A percentile compares a stretch with the other conserved stretches of the same genome.
These are phyloP conservation scores for Stipa capillata DNA, from an alignment of 176 grass and related monocot genomes.

Conservation along the genomic window DNA sequence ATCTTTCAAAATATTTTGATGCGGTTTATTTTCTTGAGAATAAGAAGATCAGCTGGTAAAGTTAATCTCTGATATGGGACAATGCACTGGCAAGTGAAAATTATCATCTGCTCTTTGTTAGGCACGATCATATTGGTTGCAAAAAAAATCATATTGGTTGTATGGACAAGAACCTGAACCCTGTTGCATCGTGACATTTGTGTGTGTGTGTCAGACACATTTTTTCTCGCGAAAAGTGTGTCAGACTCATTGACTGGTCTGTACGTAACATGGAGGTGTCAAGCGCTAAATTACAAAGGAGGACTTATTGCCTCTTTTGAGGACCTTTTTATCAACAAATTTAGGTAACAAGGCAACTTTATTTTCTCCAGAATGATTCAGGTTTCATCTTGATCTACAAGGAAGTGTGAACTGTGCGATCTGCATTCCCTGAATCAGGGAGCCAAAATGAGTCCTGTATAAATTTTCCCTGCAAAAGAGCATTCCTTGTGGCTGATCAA, in stretches of 20 bases:
- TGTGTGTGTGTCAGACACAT: not conserved
- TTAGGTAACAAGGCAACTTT: not conserved
- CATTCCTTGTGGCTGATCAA: not conserved
- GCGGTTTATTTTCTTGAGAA: too few species aligned
- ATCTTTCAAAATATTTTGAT: not conserved
- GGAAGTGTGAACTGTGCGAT: too few species aligned
- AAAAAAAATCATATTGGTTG: not conserved
- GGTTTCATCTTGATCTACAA: not conserved
- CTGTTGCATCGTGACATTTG: not conserved
- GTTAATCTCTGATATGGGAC: too few species aligned
- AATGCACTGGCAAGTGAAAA: too few species aligned
- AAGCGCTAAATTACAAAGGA: slow-evolving; percentile 14
- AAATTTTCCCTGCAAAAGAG: too few species aligned
- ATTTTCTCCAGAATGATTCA: slow-evolving; percentile 4
- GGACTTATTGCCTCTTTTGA: not conserved
- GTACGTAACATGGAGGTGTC: not conserved
- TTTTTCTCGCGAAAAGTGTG: not conserved
- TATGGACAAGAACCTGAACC: not conserved
- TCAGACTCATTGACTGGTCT: not conserved
- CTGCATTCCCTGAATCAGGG: not conserved
- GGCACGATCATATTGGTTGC: not conserved
- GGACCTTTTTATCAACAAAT: not conserved
- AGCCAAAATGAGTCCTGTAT: not conserved
- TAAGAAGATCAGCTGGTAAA: too few species aligned
- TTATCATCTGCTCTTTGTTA: too few species aligned